Conservation (phyloP, 495 filamentous ascomycete genomes). For the Podospora appendiculata region DNA sequence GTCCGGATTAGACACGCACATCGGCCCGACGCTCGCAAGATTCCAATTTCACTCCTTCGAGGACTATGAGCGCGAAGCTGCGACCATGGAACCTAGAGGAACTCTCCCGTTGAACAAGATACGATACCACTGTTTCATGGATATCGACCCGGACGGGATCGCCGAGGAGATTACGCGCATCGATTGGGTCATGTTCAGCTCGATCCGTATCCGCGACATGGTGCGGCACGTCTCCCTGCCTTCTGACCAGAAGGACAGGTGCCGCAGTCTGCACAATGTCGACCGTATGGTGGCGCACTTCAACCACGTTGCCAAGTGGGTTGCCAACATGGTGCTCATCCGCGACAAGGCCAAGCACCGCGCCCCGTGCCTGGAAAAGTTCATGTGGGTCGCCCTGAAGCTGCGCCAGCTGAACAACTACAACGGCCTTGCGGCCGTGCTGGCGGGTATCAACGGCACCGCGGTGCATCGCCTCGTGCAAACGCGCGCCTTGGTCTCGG, state of each 20-base stretch:
- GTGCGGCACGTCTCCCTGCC: slow-evolving; percentile 81
- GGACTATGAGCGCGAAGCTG: slow-evolving; percentile 65
- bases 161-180: slow-evolving; percentile 89
- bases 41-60: slow-evolving; percentile 57
- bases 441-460: slow-evolving; percentile 86
- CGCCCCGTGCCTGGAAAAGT: slow-evolving; percentile 82
- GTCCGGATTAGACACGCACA: slow-evolving; percentile 24
- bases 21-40: slow-evolving; percentile 13
- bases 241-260: slow-evolving; percentile 63
- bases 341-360: slow-evolving; percentile 95
- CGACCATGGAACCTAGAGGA: slow-evolving; percentile 55
- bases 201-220: slow-evolving; percentile 90
- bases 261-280: slow-evolving; percentile 73
- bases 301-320: slow-evolving; percentile 89
- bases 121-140: slow-evolving; percentile 79
- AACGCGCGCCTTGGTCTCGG: slow-evolving; percentile 69
- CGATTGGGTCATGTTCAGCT: slow-evolving; percentile 94
- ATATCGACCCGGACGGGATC: slow-evolving; percentile 68
- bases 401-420: slow-evolving; percentile 93
- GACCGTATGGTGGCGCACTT: slow-evolving; percentile 93
- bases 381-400: slow-evolving; percentile 79
- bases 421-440: slow-evolving; percentile 84
- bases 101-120: slow-evolving; percentile 59
- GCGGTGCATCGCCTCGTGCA: slow-evolving; percentile 79
- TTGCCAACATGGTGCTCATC: slow-evolving; percentile 83